Conservation (phyloP, 116 monocot genomes). For the Zostera marina region DNA sequence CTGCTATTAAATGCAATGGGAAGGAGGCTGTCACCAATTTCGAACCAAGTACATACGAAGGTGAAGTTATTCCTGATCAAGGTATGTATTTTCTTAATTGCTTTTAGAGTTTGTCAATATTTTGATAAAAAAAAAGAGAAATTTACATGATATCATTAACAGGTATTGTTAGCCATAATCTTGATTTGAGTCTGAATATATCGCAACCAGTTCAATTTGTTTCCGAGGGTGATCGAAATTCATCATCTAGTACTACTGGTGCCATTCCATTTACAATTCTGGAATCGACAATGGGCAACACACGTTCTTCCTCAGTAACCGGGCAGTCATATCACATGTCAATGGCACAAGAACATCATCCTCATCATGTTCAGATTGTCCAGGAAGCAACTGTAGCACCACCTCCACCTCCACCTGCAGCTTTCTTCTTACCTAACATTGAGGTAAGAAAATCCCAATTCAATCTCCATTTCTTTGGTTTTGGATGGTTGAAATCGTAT, state of each 20-base stretch:
- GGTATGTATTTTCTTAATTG: background rate
- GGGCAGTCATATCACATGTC: background rate
- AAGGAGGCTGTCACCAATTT: slow-evolving; percentile 77
- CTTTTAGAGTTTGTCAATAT: background rate
- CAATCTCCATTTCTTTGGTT: background rate
- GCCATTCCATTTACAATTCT: slow-evolving; percentile 3
- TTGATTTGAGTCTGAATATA: slow-evolving; percentile 50
- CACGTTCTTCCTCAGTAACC: background rate
- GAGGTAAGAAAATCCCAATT: background rate
- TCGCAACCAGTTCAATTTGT: slow-evolving; percentile 20
- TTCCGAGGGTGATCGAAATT: slow-evolving; percentile 8
- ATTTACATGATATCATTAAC: background rate
- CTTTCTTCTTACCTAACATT: background rate
- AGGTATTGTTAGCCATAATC: slow-evolving; percentile 12
- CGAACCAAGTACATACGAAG: slow-evolving; percentile 45
- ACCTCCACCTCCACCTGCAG: background rate
- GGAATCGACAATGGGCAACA: background rate
- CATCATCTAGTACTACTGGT: background rate
- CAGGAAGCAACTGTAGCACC: too few species aligned
- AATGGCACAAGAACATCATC: background rate
- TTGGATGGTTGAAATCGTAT: background rate
- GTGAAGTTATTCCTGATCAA: slow-evolving; percentile 26
- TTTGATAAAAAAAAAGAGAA: background rate
- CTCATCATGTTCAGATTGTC: background rate
- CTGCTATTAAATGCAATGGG: slow-evolving; percentile 62